Evolutionary conservation across 345 rosid genomes (phyloP).

Genomic region (Salix koriyanagi): DNA sequence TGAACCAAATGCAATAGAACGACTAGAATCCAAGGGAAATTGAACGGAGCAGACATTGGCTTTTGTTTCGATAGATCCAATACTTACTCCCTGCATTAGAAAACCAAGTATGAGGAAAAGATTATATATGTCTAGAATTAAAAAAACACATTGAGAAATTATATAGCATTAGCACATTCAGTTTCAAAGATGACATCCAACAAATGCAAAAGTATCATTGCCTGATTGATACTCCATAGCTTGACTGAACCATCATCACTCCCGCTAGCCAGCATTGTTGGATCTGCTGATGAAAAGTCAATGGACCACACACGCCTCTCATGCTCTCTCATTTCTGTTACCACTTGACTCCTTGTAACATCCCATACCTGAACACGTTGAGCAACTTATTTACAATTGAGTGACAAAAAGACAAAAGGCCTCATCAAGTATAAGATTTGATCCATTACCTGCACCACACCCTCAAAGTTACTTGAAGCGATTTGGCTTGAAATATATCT

Average conservation of each 20-base stretch:
- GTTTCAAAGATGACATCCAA: slow-evolving; percentile 87
- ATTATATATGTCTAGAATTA: slow-evolving; percentile 40
- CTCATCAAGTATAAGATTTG: not conserved
- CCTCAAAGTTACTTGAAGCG: slow-evolving; percentile 98
- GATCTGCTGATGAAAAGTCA: slow-evolving; percentile 81
- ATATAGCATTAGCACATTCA: slow-evolving; percentile 52
- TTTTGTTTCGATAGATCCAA: slow-evolving; percentile 80
- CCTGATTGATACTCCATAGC: slow-evolving; percentile 99
- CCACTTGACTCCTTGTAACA: slow-evolving; percentile 78
- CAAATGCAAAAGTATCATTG: slow-evolving; percentile 80
- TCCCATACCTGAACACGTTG: slow-evolving; percentile 70
- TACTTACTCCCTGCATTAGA: slow-evolving; percentile 73
- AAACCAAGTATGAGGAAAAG: slow-evolving; percentile 39
- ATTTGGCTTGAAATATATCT: slow-evolving; percentile 86
- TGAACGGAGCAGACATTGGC: slow-evolving; percentile 94
- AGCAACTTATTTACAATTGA: slow-evolving; percentile 8
- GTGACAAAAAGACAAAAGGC: not conserved
- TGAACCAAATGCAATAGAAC: slow-evolving; percentile 87
- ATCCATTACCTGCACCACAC: slow-evolving; percentile 77
- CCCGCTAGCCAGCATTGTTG: slow-evolving; percentile 92
- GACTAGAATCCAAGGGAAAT: slow-evolving; percentile 76
- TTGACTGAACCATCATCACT: slow-evolving; percentile 92
- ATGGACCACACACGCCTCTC: slow-evolving; percentile 94
- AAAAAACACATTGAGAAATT: slow-evolving; percentile 28
- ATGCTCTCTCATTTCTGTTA: slow-evolving; percentile 80